A percentile compares a stretch with the other conserved stretches of the same genome.
Conservation (phyloP, 1,284 basidiomycete genomes). For the Abortiporus biennis region DNA sequence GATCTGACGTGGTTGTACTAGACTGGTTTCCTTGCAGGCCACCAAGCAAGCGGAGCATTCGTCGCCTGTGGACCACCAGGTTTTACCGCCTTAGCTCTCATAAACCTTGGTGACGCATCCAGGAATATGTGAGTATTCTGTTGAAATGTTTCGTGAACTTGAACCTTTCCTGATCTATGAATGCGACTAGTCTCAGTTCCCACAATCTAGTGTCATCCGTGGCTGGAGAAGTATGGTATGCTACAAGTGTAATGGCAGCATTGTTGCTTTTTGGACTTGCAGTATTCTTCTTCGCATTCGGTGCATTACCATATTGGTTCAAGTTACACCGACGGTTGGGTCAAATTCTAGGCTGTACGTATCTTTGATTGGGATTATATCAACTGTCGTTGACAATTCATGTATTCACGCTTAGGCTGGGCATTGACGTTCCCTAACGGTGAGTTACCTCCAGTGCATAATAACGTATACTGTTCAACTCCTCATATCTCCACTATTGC, state of each 20-base stretch:
- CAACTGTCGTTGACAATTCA: too few species aligned
- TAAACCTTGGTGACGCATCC: slow-evolving; percentile 35
- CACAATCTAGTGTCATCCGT: slow-evolving; percentile 7
- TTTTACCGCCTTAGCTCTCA: slow-evolving; percentile 41
- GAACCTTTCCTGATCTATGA: too few species aligned
- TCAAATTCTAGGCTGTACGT: slow-evolving; percentile 40
- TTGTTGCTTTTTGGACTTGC: slow-evolving; percentile 40
- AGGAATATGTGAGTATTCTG: slow-evolving; percentile 29
- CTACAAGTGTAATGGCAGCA: slow-evolving; percentile 30
- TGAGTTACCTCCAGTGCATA: slow-evolving; percentile 9
- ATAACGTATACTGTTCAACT: background rate
- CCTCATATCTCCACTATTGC: background rate
- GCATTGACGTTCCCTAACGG: slow-evolving; percentile 44
- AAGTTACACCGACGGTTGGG: slow-evolving; percentile 38
- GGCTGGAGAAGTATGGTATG: slow-evolving; percentile 37
- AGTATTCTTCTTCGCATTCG: slow-evolving; percentile 40
- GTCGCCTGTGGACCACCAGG: slow-evolving; percentile 44
- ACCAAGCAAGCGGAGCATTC: slow-evolving; percentile 44
- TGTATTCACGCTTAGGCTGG: too few species aligned
- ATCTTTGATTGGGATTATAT: too few species aligned
- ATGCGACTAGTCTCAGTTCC: too few species aligned
- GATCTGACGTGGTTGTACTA: slow-evolving; percentile 10
- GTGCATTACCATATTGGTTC: slow-evolving; percentile 41
- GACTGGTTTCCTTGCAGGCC: slow-evolving; percentile 44
- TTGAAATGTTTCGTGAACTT: background rate